Evolutionary conservation across 164 flowering plant species (phyloP).

Genomic region (Magnolia changhungtana): DNA sequence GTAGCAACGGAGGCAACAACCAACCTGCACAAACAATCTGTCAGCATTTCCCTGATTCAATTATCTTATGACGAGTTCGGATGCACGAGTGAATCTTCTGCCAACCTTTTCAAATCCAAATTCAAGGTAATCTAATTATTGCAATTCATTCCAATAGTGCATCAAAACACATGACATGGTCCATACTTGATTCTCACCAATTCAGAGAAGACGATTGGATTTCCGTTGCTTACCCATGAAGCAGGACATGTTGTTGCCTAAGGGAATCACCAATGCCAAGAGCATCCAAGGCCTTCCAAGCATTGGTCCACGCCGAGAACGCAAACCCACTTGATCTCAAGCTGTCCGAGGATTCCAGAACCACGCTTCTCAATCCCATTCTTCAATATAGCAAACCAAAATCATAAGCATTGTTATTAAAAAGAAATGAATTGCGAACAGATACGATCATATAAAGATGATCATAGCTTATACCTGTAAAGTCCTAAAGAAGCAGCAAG

Average conservation of each 20-base stretch:
- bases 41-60: neutral
- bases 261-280: slow-evolving; percentile 52
- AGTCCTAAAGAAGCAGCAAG: slow-evolving; percentile 34
- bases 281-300: slow-evolving; percentile 73
- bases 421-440: too few relatives aligned
- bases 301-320: slow-evolving; percentile 47
- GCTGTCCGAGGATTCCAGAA: slow-evolving; percentile 56
- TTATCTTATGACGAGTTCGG: too few relatives aligned
- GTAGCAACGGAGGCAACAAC: slow-evolving; percentile 14
- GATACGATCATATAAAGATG: too few relatives aligned
- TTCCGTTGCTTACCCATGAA: slow-evolving; percentile 30
- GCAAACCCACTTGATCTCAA: slow-evolving; percentile 55
- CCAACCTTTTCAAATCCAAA: too few relatives aligned
- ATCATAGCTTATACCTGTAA: slow-evolving; percentile 23
- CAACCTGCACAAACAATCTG: slow-evolving; percentile 8
- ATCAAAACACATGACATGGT: too few relatives aligned
- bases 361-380: slow-evolving; percentile 46
- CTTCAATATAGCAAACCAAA: neutral
- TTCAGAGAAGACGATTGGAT: neutral
- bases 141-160: too few relatives aligned
- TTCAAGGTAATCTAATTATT: too few relatives aligned
- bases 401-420: too few relatives aligned
- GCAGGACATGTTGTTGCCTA: slow-evolving; percentile 31
- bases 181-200: too few relatives aligned
- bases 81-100: too few relatives aligned